Base-by-base conservation (phyloP, 441 rosid genomes). In the Codiaeum variegatum region DNA sequence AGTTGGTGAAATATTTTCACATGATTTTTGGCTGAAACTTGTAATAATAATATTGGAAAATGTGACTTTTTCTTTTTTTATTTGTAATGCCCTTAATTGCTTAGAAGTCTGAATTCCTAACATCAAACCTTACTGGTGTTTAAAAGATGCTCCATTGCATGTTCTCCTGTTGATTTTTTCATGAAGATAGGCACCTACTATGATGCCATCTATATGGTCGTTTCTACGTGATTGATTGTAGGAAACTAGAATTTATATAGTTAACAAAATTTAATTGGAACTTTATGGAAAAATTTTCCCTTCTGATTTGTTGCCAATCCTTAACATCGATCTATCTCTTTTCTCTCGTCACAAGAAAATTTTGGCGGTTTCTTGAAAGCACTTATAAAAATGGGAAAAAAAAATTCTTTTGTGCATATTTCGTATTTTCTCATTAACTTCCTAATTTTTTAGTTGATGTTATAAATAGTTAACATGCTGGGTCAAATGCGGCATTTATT, bases 401-500 rank as follows among this genome's bases (percentile, higher is more conserved):
- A 13, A 38, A 19, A n/a, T 2, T 49, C 51, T 4, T 1, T 16
- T 59, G 49, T 34, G 63, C 5, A 46, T n/a, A 13, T 15, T 54
- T 47, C 55, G 12, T 40, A 40, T 40, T 40, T 40, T 40, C 44
- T 38, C n/a, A 6, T 44, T 19, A 0, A 47, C 1, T 29, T 38
- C 42, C 8, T 13, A 38, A 1, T 24, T 55, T 28, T 55, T 38
- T 36, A 62, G 44, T 47, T 66, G 62, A 44, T 29, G 62, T 2
- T 78, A n/a, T 51, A 46, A 28, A 26, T 1, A 38, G 44, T 65
- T 73, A 73, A 67, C 60, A 32, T 70, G 59, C 65, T 38, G 61
- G 49, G 54, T 76, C 52, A 54, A 74, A 54, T 72, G 68, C 46
- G 70, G 60, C 73, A 78, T 79, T 71, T 66, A 70, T 75, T 49